These are phyloP conservation scores for Aspergillus thermomutatus DNA, from an alignment of 2,329 filamentous ascomycete species.

Conservation along the genomic window DNA sequence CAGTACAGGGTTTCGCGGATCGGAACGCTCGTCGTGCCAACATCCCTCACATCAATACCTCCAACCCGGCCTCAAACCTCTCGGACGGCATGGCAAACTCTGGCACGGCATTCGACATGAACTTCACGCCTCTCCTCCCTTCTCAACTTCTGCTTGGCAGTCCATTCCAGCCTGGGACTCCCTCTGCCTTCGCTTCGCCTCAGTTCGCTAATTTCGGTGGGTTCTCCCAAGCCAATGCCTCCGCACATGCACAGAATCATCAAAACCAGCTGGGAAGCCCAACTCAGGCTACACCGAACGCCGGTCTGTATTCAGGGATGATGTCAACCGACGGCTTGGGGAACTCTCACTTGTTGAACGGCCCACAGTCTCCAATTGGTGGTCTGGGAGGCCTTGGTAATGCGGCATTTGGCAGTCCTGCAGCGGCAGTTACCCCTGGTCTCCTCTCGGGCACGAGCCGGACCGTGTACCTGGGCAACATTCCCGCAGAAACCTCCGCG, in stretches of 20 bases:
- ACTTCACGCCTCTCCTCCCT: slow-evolving; percentile 92
- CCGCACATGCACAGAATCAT: slow-evolving; percentile 53
- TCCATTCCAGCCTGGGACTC: slow-evolving; percentile 93
- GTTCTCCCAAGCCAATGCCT: slow-evolving; percentile 63
- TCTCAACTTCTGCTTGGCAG: slow-evolving; percentile 93
- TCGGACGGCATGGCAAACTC: slow-evolving; percentile 76
- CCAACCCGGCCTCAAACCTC: slow-evolving; percentile 56
- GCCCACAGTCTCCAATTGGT: slow-evolving; percentile 80
- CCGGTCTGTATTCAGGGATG: slow-evolving; percentile 78
- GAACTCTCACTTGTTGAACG: slow-evolving; percentile 73
- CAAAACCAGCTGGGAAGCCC: slow-evolving; percentile 68
- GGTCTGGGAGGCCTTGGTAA: slow-evolving; percentile 64
- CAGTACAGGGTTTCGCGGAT: slow-evolving; percentile 75
- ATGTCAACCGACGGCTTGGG: slow-evolving; percentile 83
- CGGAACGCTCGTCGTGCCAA: slow-evolving; percentile 78
- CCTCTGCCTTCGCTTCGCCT: slow-evolving; percentile 81
- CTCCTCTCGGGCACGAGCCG: slow-evolving; percentile 87
- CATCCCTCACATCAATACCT: slow-evolving; percentile 90
- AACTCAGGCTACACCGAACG: slow-evolving; percentile 65
- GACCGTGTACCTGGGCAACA: slow-evolving; percentile 96
- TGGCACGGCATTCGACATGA: slow-evolving; percentile 91
- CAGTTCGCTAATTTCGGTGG: slow-evolving; percentile 83
- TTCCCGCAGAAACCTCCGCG: slow-evolving; percentile 93
- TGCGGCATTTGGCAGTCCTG: slow-evolving; percentile 61
- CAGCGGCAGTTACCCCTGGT: slow-evolving; percentile 73